Evolutionary conservation across 1,284 basidiomycete genomes (phyloP), one percentile per base, ranked within the genome.

Genomic region (Pyrrhoderma lamaoense): DNA sequence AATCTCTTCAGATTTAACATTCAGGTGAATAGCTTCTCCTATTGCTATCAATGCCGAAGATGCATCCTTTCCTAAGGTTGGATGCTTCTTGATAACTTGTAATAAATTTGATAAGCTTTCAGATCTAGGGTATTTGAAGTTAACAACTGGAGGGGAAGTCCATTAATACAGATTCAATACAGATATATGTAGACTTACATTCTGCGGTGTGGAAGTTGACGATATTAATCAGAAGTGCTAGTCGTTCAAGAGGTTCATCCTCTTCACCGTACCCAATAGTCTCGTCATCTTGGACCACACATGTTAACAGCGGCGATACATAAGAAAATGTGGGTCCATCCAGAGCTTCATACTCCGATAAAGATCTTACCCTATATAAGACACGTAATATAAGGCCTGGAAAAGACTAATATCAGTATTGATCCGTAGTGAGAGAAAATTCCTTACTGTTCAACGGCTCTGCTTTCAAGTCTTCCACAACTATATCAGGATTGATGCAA

Each of bases 261-360:
- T 86, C 78, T 49, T 82, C 73, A 4, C 73, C 70, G 13, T 73
- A 63, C 0, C 73, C 73, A 16, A 61, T 67, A 9, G 94, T 71
- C 0, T 89, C 92, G 16, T 88, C 89, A 19, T 74, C 72, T 1
- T 70, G 63, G 7, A 94, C 73, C 16, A 97, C 80, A 51, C 79
- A 75, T 7, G 73, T 78, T 11, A 99, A 70, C 11, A 99, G 72
- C 5, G 93, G 89, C 43, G 83, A 85, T 1, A 82, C 68, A 59
- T 95, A 91, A 0, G 89, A 81, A 65, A 90, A 94, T 0, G 93
- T 93, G 0, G 85, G 80, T 0, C 84, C 76, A 62, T 96, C 91
- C 45, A 99, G 85, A 0, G 91, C 82, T 0, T 78, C 70, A 61
- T 91, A 85, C 59, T 95, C 90, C 0, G 89, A 85, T 2, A 94